Evolutionary conservation across 2,329 filamentous ascomycete genomes (phyloP).

Genomic region (Pestalotiopsis fici): DNA sequence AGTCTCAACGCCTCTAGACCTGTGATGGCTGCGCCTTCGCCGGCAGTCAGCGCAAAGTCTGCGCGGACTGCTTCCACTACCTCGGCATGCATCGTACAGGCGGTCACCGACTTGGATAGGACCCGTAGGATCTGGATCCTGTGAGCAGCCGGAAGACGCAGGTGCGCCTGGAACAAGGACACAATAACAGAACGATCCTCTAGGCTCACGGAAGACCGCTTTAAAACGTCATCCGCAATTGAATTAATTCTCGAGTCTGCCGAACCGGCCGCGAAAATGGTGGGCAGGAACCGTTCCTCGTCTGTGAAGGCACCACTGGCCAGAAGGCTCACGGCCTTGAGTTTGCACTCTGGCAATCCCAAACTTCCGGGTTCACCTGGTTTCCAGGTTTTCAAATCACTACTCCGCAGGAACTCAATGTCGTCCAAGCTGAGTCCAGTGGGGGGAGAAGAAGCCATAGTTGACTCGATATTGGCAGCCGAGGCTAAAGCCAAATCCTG

Average conservation of each 20-base stretch:
- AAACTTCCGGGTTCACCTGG: slow-evolving; percentile 59
- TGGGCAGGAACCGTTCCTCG: slow-evolving; percentile 78
- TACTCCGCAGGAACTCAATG: slow-evolving; percentile 68
- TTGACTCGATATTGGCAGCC: slow-evolving; percentile 23
- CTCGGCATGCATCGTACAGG: slow-evolving; percentile 68
- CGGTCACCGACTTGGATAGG: slow-evolving; percentile 74
- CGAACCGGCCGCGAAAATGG: slow-evolving; percentile 81
- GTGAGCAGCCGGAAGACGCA: slow-evolving; percentile 69
- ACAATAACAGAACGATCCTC: slow-evolving; percentile 67
- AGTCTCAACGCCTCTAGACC: slow-evolving; percentile 79
- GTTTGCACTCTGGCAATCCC: slow-evolving; percentile 70
- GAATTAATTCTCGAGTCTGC: slow-evolving; percentile 78
- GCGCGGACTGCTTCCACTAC: slow-evolving; percentile 72
- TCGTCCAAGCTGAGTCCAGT: slow-evolving; percentile 67
- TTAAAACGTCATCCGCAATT: slow-evolving; percentile 88
- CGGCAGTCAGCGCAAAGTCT: slow-evolving; percentile 52
- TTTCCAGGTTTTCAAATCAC: slow-evolving; percentile 71
- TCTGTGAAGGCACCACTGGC: slow-evolving; percentile 86
- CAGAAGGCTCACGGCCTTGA: slow-evolving; percentile 69
- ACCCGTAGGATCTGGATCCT: slow-evolving; percentile 76
- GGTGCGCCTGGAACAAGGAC: slow-evolving; percentile 73
- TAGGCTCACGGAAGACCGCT: slow-evolving; percentile 73
- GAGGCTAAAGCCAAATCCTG: slow-evolving; percentile 37
- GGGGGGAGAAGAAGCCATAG: slow-evolving; percentile 32
- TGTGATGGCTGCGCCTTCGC: slow-evolving; percentile 40